Conservation (phyloP, 2,329 filamentous ascomycete genomes). For the Fusarium sp. region DNA sequence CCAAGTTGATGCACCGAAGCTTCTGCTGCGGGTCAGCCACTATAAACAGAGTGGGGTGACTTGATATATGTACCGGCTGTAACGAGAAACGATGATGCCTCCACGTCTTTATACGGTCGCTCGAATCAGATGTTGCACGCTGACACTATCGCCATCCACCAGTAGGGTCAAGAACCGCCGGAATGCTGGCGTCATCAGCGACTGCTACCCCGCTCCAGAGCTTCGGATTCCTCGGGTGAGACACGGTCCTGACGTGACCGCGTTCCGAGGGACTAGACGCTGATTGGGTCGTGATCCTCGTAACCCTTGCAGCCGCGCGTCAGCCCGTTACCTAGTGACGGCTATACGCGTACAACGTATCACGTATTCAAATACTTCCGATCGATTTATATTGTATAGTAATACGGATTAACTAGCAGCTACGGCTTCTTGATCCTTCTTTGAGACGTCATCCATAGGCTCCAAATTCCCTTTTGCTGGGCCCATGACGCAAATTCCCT, state of each 20-base stretch:
- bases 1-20: not conserved
- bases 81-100: constrained; percentile 27
- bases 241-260: constrained; percentile 29
- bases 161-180: constrained; percentile 11
- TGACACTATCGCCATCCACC: constrained; percentile 2
- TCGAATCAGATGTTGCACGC: constrained; percentile 16
- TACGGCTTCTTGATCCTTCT: constrained; percentile 17
- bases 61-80: too few relatives aligned
- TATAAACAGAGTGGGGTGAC: not conserved
- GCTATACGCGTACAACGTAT: constrained; percentile 31
- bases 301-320: constrained; percentile 20
- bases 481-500: constrained; percentile 39
- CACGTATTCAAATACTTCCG: too few relatives aligned
- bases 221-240: constrained; percentile 25
- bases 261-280: not conserved
- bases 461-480: constrained; percentile 30
- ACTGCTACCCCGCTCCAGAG: constrained; percentile 28
- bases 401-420: constrained; percentile 7
- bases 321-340: not conserved
- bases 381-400: too few relatives aligned
- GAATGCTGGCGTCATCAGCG: constrained; percentile 41
- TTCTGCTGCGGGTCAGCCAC: not conserved
- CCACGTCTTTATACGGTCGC: constrained; percentile 19
- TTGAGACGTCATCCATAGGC: constrained; percentile 13
- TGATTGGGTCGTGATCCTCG: constrained; percentile 4